A percentile compares a stretch with the other conserved stretches of the same genome.
phyloP scores from a whole-genome alignment of 2,329 filamentous ascomycete genomes.

The Penicillium sp. region DNA sequence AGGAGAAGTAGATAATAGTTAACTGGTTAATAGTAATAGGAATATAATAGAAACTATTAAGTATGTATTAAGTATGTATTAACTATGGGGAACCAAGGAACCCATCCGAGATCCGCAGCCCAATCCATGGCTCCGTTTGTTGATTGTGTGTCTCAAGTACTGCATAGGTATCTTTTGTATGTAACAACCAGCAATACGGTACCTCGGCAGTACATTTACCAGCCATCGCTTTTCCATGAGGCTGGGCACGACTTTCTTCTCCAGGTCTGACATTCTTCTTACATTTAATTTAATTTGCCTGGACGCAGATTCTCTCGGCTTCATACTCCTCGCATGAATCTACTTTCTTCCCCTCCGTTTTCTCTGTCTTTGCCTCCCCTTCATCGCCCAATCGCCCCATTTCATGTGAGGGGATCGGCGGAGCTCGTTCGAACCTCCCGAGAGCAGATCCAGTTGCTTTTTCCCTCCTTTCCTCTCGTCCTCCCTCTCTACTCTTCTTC shows the following conservation, averaged over 20 bases:
- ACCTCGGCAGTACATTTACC: slow-evolving; percentile 15
- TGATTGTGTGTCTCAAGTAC: neutral
- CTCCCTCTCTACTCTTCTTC: slow-evolving; percentile 9
- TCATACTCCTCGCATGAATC: slow-evolving; percentile 18
- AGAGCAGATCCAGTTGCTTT: slow-evolving; percentile 20
- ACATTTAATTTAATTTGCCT: neutral
- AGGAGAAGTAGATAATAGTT: no score
- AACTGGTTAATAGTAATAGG: no score
- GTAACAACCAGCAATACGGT: neutral
- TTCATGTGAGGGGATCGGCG: slow-evolving; percentile 33
- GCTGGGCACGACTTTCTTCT: slow-evolving; percentile 14
- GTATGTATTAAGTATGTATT: no score
- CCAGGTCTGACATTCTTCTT: neutral
- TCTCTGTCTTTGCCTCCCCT: slow-evolving; percentile 8
- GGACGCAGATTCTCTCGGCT: neutral
- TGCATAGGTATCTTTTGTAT: slow-evolving; percentile 1
- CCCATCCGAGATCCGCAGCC: slow-evolving; percentile 10
- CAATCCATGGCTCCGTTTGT: slow-evolving; percentile 13
- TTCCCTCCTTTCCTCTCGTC: slow-evolving; percentile 14
- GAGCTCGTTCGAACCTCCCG: slow-evolving; percentile 16
- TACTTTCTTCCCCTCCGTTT: slow-evolving; percentile 1
- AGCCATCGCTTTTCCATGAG: slow-evolving; percentile 31
- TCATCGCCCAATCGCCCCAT: slow-evolving; percentile 8
- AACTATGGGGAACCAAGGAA: slow-evolving; percentile 9
- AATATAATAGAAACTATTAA: no score